These are phyloP conservation scores for Prunus fruticosa DNA, from an alignment of 306 rosid genomes.

Conservation along the genomic window DNA sequence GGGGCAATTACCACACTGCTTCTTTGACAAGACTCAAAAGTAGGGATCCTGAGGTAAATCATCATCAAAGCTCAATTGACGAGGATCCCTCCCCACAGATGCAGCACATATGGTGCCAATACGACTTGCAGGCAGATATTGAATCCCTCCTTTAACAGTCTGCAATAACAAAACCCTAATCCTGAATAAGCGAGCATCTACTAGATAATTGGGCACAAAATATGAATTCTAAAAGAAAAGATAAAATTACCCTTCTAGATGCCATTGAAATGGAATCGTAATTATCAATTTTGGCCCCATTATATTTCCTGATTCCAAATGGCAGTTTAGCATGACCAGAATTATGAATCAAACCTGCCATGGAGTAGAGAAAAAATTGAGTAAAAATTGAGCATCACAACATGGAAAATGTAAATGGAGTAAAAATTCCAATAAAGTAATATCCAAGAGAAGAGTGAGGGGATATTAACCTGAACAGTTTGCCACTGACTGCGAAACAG, in stretches of 20 bases:
- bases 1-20: conserved; percentile 42
- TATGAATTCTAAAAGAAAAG: background rate
- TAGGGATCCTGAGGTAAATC: conserved; percentile 58
- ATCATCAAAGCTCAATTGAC: conserved; percentile 33
- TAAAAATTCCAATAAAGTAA: background rate
- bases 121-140: conserved; percentile 20
- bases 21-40: conserved; percentile 50
- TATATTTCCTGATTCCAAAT: conserved; percentile 19
- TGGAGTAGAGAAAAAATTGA: background rate
- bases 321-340: conserved; percentile 33
- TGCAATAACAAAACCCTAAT: conserved; percentile 25
- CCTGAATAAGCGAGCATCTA: conserved; percentile 13
- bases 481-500: conserved; percentile 28
- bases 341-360: conserved; percentile 38
- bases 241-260: conserved; percentile 34
- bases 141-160: conserved; percentile 24
- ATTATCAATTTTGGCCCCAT: conserved; percentile 18
- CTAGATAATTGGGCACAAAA: background rate
- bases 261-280: conserved; percentile 25
- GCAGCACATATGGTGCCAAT: conserved; percentile 29
- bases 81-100: conserved; percentile 40
- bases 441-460: background rate
- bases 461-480: conserved; percentile 32
- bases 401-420: background rate
- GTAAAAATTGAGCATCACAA: background rate